Conservation (phyloP, 768 basidiomycete genomes). For the Kwoniella shandongensis region DNA sequence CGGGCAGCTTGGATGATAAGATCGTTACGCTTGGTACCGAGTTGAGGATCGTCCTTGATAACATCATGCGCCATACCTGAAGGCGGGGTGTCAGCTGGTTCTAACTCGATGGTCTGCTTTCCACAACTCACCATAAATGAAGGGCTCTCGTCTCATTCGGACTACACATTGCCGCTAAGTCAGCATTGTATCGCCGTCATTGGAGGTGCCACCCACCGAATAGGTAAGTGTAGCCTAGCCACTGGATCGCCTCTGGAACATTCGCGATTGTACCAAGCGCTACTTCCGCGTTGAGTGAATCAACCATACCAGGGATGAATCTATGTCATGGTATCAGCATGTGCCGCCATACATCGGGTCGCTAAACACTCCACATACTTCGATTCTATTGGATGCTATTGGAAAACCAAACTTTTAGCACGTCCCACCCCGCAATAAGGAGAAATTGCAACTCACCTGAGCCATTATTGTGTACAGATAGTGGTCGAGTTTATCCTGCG, state of each 20-base stretch:
- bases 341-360: too few species aligned
- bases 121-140: conserved; percentile 66
- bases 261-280: conserved; percentile 90
- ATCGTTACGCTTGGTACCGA: conserved; percentile 68
- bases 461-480: conserved; percentile 85
- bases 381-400: conserved; percentile 90
- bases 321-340: conserved; percentile 44
- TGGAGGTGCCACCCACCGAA: conserved; percentile 57
- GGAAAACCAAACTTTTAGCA: too few species aligned
- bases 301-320: conserved; percentile 80
- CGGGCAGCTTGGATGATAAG: conserved; percentile 68
- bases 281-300: conserved; percentile 93
- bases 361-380: conserved; percentile 58
- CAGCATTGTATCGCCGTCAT: background rate
- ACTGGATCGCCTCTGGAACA: conserved; percentile 79
- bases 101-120: conserved; percentile 19
- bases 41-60: conserved; percentile 67
- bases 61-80: conserved; percentile 73
- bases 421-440: too few species aligned
- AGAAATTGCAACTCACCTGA: conserved; percentile 68
- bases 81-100: conserved; percentile 8
- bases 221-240: conserved; percentile 96
- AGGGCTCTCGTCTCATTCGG: conserved; percentile 88
- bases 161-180: conserved; percentile 56
- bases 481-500: conserved; percentile 85